These are phyloP conservation scores for Aspergillus ibericus DNA, from an alignment of 2,329 filamentous ascomycete species.

Conservation along the genomic window DNA sequence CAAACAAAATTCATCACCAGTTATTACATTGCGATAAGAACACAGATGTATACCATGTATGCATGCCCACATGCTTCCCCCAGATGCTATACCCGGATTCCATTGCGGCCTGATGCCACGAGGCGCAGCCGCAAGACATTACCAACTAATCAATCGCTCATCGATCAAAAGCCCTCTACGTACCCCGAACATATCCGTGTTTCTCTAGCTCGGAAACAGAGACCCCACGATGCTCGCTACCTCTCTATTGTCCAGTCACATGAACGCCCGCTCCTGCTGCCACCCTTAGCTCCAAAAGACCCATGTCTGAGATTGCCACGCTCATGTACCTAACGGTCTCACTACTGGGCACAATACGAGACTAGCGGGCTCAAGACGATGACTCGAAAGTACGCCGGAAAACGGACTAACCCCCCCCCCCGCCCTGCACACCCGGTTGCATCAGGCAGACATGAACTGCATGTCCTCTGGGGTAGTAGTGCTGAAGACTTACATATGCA, in stretches of 20 bases:
- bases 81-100: background rate
- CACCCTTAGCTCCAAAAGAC: background rate
- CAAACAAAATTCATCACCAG: background rate
- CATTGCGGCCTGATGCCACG: conserved; percentile 1
- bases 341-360: background rate
- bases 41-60: background rate
- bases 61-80: background rate
- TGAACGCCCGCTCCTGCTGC: background rate
- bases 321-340: background rate
- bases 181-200: background rate
- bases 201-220: background rate
- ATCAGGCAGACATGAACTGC: background rate
- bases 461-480: background rate
- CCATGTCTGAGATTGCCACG: background rate
- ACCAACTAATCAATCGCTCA: background rate
- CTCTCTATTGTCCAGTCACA: background rate
- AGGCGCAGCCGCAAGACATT: background rate
- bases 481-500: background rate
- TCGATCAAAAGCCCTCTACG: background rate
- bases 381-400: background rate
- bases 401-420: background rate
- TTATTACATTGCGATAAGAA: background rate
- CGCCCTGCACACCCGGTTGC: background rate
- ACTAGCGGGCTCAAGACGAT: background rate
- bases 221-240: background rate